Conservation (phyloP, 2,329 filamentous ascomycete genomes). For the Alternaria conjuncta region DNA sequence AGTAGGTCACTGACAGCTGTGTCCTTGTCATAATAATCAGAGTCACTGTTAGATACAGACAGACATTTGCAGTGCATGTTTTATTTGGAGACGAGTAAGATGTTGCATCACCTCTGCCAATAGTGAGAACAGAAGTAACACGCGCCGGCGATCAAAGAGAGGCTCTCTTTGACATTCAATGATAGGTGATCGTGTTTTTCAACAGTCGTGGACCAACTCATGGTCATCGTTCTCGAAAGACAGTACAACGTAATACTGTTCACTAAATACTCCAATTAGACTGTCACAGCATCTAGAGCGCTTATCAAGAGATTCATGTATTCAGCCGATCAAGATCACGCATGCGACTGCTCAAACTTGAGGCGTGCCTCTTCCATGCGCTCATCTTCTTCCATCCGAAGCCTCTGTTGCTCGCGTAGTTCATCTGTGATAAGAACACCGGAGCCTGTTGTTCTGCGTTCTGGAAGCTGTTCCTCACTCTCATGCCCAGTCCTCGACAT, state of each 20-base stretch:
- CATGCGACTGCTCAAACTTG: not conserved
- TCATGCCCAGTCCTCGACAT: constrained; percentile 7
- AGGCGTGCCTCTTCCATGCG: constrained; percentile 1
- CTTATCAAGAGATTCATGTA: not conserved
- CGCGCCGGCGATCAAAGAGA: no score
- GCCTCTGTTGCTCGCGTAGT: constrained; percentile 5
- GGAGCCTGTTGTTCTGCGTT: constrained; percentile 2
- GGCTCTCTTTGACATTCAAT: not conserved
- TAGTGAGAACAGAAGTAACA: not conserved
- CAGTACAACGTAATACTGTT: not conserved
- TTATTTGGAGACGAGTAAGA: not conserved
- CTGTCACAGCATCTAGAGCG: not conserved
- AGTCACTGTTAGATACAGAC: not conserved
- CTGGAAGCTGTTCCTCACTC: constrained; percentile 21
- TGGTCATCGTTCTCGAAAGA: not conserved
- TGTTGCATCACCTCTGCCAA: not conserved
- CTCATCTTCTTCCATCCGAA: constrained; percentile 4
- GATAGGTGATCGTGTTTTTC: not conserved
- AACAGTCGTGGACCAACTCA: not conserved
- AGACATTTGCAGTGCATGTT: not conserved
- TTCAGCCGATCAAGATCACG: not conserved
- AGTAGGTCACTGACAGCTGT: not conserved
- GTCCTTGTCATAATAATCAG: not conserved
- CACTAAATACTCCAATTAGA: not conserved
- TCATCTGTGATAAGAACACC: constrained; percentile 10